These are phyloP conservation scores for Veloboletus limbatus DNA, from an alignment of 1,284 basidiomycete genomes.

Conservation along the genomic window DNA sequence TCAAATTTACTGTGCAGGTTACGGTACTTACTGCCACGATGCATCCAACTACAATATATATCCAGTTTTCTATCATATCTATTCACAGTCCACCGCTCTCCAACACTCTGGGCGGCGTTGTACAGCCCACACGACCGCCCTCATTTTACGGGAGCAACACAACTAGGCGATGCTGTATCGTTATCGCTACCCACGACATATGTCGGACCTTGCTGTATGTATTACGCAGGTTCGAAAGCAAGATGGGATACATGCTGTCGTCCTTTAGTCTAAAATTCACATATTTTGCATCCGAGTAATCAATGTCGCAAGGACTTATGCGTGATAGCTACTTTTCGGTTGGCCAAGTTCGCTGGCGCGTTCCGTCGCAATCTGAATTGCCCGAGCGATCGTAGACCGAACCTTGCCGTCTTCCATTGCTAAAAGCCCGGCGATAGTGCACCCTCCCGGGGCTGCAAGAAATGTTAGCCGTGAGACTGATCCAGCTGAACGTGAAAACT, in stretches of 20 bases:
- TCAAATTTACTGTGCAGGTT: constrained; percentile 4
- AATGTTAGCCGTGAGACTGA: neutral
- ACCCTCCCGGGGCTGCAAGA: constrained; percentile 87
- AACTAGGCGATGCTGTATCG: constrained; percentile 19
- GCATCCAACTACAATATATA: constrained; percentile 9
- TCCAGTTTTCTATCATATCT: neutral
- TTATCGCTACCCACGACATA: constrained; percentile 30
- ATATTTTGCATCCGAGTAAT: constrained; percentile 1
- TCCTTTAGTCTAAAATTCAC: neutral
- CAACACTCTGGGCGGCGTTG: constrained; percentile 86
- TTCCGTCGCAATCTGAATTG: constrained; percentile 92
- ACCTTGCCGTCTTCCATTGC: constrained; percentile 94
- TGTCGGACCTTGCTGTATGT: constrained; percentile 21
- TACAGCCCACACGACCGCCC: constrained; percentile 64
- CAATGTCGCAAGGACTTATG: neutral
- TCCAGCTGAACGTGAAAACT: constrained; percentile 30
- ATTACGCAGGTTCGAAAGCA: constrained; percentile 29
- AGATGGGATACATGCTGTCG: constrained; percentile 31
- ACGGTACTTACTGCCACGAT: neutral
- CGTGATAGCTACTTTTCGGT: constrained; percentile 40
- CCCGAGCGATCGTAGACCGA: constrained; percentile 92
- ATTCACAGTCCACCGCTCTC: constrained; percentile 47
- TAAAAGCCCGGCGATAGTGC: constrained; percentile 95
- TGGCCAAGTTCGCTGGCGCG: constrained; percentile 80
- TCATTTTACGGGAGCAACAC: constrained; percentile 87